Base-by-base conservation (phyloP, 345 rosid genomes). In the Linum trigynum region DNA sequence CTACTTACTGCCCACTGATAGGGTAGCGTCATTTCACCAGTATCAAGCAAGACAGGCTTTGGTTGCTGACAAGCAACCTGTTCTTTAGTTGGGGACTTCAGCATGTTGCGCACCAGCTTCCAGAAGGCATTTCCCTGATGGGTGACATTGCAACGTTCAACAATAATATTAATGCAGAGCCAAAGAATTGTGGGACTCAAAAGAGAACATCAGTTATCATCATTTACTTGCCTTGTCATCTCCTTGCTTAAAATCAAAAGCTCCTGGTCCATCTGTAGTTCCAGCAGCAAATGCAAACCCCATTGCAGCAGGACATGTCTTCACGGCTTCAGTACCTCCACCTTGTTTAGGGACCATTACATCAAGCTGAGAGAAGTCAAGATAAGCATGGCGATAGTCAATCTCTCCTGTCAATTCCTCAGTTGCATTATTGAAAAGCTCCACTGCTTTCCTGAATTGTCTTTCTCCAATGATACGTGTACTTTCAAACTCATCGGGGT, bases 191-290 rank as follows among this genome's bases (percentile, higher is more conserved):
- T 5, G 51, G 12, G 12, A 45, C 3, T 9, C 12, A 45, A 45
- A 45, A 45, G 2, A 4, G 2, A 45, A 23, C 32, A 23, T 23
- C 51, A 45, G 7, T 9, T 5, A 2, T 45, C 2, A 14, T 45
- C 12, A 45, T 45, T 7, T 37, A 9, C 75, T 72, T 75, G 88
- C 99, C 88, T 74, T 65, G 72, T 85, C 83, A 83, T 94, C 99
- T 69, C 97, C 97, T 83, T 94, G 99, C 74, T 81, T 85, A 75
- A 94, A 94, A 80, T 85, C 97, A 79, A 94, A 94, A 77, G 99
- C 99, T 68, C 99, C 99, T 42, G 96, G 99, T 62, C 99, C 99
- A 83, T 94, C 99, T 11, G 97, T 94, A 36, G 99, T 94, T 77
- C 99, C 97, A 3, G 97, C 99, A 16, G 97, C 97, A 83, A 94